These are phyloP conservation scores for Acanthamoeba castellanii DNA, from an alignment of 208 protist species.

Conservation along the genomic window DNA sequence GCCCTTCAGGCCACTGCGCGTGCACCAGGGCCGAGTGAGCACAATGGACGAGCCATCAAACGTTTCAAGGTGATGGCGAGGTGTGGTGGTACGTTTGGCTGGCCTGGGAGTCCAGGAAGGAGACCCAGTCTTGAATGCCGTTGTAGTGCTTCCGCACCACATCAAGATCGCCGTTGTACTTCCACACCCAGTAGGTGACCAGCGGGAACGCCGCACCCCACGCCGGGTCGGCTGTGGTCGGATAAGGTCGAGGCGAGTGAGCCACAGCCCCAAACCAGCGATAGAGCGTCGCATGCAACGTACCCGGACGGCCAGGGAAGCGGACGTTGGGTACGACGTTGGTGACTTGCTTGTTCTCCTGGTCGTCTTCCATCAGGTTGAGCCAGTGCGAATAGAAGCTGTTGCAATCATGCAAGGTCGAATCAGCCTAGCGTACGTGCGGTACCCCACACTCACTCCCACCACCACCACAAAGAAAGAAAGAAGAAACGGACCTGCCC, in stretches of 20 bases:
- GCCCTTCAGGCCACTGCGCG: constrained; percentile 44
- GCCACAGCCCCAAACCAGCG: background rate
- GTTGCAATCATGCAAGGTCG: background rate
- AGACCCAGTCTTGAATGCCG: background rate
- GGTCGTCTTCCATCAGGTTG: background rate
- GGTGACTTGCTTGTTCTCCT: constrained; percentile 69
- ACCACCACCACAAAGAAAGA: background rate
- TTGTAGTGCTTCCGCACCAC: constrained; percentile 20
- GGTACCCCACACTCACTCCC: background rate
- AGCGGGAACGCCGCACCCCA: constrained; percentile 77
- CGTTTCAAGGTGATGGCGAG: background rate
- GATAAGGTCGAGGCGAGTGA: background rate
- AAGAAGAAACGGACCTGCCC: background rate
- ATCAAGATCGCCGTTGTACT: background rate
- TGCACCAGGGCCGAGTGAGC: background rate
- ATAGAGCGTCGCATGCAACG: background rate
- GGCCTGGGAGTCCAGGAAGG: background rate
- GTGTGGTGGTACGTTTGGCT: background rate
- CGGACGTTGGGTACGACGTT: constrained; percentile 79
- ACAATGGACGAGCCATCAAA: background rate
- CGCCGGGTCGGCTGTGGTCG: constrained; percentile 71
- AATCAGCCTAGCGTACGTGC: background rate
- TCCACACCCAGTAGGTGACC: constrained; percentile 35
- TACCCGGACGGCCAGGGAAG: constrained; percentile 74
- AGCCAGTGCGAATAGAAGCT: constrained; percentile 53